Base-by-base conservation (phyloP, 805 yeast genomes). In the Kodamaea nitidulidarum region DNA sequence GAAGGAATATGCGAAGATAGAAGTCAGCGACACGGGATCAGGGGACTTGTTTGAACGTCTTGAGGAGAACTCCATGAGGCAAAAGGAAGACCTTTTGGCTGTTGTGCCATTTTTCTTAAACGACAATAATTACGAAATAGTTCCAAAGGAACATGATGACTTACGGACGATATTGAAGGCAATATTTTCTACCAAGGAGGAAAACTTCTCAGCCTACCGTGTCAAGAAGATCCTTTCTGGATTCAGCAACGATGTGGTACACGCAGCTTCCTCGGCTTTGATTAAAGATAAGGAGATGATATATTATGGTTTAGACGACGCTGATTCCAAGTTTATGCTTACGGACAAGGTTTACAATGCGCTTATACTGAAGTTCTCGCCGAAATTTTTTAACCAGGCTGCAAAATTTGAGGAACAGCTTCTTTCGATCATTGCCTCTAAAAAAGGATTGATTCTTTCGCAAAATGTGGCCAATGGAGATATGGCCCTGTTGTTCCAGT, bases 31-130 rank as follows among this genome's bases (percentile, higher is more conserved):
- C 11, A 44, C 45, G 3, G 39, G 37, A 40, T 45, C 17, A 20
- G 31, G 35, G 7, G 45, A 52, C 12, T 48, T 58, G 20, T 62
- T 52, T 22, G 78, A 76, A 16, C 67, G 75, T 18, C 63, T 69
- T 36, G 79, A 71, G 31, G 75, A 72, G 36, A 69, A 75, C 20
- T 81, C 95, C 1, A 78, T 85, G 82, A 64, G 82, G 39, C 88
- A 82, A 49, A 75, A 84, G 39, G 90, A 85, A 48, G 73, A 73
- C 8, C 61, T 69, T 18, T 58, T 81, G 35, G 58, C 76, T 0
- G 65, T 64, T 26, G 60, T 65, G 1, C 60, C 73, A 0, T 82
- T 76, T 51, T 61, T 71, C 17, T 62, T 54, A 35, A 54, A 67
- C 7, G 47, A 51, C 10, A 45, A 42, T 3, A 16, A 16, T n/a